These are phyloP conservation scores for Phytomonas francai DNA, from an alignment of 208 protist genomes.

Conservation along the genomic window DNA sequence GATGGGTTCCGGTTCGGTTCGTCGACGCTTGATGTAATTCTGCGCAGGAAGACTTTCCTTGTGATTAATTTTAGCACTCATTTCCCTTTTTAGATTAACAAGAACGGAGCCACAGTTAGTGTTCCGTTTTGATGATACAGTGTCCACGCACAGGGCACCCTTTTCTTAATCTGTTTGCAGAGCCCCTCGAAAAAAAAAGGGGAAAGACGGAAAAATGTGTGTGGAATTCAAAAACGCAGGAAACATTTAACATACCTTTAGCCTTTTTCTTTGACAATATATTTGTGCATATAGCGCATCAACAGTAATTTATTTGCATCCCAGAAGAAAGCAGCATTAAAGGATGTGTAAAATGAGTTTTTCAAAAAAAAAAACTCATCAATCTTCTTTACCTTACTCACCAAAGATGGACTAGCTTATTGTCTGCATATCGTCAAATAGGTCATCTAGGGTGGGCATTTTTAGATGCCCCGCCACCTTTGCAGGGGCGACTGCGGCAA, in stretches of 20 bases:
- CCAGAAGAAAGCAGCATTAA: not conserved
- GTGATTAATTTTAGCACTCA: conserved; percentile 27
- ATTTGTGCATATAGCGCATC: not conserved
- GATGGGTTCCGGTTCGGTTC: conserved; percentile 13
- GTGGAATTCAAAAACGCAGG: not conserved
- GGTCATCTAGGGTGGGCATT: conserved; percentile 32
- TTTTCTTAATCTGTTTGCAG: not conserved
- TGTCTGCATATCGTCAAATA: conserved; percentile 11
- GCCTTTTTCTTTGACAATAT: not conserved
- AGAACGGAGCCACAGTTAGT: not conserved
- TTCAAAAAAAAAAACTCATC: conserved; percentile 1
- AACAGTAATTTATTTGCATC: not conserved
- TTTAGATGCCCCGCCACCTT: conserved; percentile 9
- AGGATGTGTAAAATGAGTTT: not conserved
- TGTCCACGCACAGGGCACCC: not conserved
- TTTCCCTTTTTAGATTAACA: not conserved
- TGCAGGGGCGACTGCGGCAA: conserved; percentile 14
- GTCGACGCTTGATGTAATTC: conserved; percentile 49
- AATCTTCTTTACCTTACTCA: conserved; percentile 5
- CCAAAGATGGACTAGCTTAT: not conserved
- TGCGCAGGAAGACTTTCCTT: conserved; percentile 60
- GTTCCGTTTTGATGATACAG: not conserved
- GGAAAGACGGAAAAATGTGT: not conserved
- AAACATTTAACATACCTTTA: not conserved
- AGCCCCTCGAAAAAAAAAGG: not conserved